Percentiles rank a stretch among this genome's conserved stretches.
Conservation (phyloP, 1,284 basidiomycete species). For the Naganishia cerealis region DNA sequence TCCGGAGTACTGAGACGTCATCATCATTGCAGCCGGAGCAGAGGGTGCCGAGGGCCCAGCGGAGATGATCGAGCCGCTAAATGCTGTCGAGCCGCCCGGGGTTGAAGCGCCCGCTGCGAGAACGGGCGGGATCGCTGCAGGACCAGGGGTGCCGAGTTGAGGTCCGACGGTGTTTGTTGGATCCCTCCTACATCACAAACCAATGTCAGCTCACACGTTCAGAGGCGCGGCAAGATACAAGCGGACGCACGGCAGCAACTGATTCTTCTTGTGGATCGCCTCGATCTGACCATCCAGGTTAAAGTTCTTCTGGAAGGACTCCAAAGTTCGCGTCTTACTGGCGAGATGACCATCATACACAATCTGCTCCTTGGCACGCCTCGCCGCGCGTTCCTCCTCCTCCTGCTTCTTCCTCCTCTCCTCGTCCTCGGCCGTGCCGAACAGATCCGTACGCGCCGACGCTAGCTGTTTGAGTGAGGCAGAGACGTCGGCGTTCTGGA, state of each 20-base stretch:
- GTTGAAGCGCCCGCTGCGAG: constrained; percentile 52
- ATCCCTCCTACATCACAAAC: constrained; percentile 27
- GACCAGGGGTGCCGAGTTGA: constrained; percentile 66
- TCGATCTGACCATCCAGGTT: constrained; percentile 94
- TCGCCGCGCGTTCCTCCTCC: constrained; percentile 72
- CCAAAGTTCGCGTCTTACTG: constrained; percentile 79
- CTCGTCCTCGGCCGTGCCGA: constrained; percentile 80
- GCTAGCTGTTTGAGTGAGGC: constrained; percentile 87
- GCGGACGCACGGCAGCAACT: constrained; percentile 70
- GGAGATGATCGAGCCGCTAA: constrained; percentile 50
- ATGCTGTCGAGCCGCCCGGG: constrained; percentile 49
- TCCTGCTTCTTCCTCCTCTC: constrained; percentile 79
- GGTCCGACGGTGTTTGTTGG: constrained; percentile 67
- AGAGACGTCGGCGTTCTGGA: constrained; percentile 83
- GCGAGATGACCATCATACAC: constrained; percentile 95
- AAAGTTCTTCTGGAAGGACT: constrained; percentile 85
- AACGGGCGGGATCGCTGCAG: constrained; percentile 38
- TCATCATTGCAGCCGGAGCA: constrained; percentile 29
- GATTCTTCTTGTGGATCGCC: constrained; percentile 84
- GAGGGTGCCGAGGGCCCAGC: constrained; percentile 51
- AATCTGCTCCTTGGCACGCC: constrained; percentile 83
- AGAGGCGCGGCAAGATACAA: constrained; percentile 14
- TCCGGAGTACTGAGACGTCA: constrained; percentile 52
- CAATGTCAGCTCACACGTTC: constrained; percentile 31
- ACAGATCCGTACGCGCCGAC: constrained; percentile 87